phyloP scores from a whole-genome alignment of 768 basidiomycete genomes.

The Boletus vinaceobasis region DNA sequence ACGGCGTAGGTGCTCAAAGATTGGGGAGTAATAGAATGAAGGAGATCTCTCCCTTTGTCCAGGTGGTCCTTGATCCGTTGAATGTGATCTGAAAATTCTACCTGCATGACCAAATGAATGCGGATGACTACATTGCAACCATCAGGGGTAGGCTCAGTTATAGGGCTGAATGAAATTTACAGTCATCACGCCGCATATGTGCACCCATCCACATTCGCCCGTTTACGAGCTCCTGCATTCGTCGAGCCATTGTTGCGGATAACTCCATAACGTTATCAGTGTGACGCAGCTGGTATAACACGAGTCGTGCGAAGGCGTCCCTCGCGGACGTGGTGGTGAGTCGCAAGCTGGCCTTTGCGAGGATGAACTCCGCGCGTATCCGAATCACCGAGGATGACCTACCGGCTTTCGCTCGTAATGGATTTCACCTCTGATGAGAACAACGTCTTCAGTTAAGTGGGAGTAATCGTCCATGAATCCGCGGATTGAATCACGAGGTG shows the following conservation, averaged over 20 bases:
- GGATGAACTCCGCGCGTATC: conserved; percentile 4
- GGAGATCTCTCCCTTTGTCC: conserved; percentile 19
- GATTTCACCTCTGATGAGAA: conserved; percentile 40
- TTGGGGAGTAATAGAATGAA: conserved; percentile 14
- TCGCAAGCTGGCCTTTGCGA: conserved; percentile 29
- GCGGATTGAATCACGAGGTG: conserved; percentile 33
- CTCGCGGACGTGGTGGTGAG: conserved; percentile 32
- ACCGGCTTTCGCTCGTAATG: conserved; percentile 41
- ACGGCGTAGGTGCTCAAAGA: conserved; percentile 21
- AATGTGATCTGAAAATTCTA: conserved; percentile 35
- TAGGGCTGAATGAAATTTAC: conserved; percentile 21
- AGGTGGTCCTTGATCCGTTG: conserved; percentile 30
- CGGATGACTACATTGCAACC: conserved; percentile 24
- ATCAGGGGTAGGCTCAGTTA: neutral
- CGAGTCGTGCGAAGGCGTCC: conserved; percentile 32
- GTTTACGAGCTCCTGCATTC: conserved; percentile 29
- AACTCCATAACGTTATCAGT: conserved; percentile 28
- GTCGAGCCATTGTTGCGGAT: conserved; percentile 28
- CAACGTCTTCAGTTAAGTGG: conserved; percentile 33
- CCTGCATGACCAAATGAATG: conserved; percentile 36
- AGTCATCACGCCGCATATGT: conserved; percentile 45
- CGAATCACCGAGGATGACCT: neutral
- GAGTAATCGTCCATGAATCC: conserved; percentile 41
- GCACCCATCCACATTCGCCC: conserved; percentile 41
- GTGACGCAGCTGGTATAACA: conserved; percentile 31